These are phyloP conservation scores for Talinum fruticosum DNA, from an alignment of 148 eudicot genomes.

Conservation along the genomic window DNA sequence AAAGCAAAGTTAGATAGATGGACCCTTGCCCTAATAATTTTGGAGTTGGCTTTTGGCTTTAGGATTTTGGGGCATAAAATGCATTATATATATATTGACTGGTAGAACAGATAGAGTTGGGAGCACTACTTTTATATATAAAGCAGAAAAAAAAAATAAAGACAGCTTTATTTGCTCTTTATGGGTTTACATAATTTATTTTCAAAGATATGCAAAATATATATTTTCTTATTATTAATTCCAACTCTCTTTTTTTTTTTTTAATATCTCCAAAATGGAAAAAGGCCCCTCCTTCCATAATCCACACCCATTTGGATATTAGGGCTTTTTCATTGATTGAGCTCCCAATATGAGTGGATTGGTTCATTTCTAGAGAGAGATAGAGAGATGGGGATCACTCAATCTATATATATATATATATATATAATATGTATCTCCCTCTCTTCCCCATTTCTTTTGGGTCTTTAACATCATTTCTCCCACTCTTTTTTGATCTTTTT, in stretches of 20 bases:
- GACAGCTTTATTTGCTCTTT: too few relatives aligned
- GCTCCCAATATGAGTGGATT: too few relatives aligned
- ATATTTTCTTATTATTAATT: background rate
- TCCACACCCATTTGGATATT: too few relatives aligned
- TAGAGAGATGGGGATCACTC: too few relatives aligned
- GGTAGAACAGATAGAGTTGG: background rate
- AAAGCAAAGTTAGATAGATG: background rate
- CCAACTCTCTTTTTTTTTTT: background rate
- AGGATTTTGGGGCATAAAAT: background rate
- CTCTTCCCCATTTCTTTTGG: too few relatives aligned
- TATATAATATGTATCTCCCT: too few relatives aligned
- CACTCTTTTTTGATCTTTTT: too few relatives aligned
- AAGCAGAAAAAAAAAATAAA: background rate
- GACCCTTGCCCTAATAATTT: background rate
- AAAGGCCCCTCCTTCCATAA: too few relatives aligned
- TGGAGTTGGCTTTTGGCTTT: background rate
- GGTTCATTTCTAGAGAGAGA: too few relatives aligned
- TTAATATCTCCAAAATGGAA: too few relatives aligned
- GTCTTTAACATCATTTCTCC: background rate
- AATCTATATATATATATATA: too few relatives aligned
- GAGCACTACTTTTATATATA: background rate
- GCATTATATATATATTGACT: background rate
- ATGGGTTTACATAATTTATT: background rate
- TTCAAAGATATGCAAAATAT: background rate
- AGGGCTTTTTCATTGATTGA: too few relatives aligned